phyloP scores from a whole-genome alignment of 345 rosid species.

The Rhodamnia rubescens region DNA sequence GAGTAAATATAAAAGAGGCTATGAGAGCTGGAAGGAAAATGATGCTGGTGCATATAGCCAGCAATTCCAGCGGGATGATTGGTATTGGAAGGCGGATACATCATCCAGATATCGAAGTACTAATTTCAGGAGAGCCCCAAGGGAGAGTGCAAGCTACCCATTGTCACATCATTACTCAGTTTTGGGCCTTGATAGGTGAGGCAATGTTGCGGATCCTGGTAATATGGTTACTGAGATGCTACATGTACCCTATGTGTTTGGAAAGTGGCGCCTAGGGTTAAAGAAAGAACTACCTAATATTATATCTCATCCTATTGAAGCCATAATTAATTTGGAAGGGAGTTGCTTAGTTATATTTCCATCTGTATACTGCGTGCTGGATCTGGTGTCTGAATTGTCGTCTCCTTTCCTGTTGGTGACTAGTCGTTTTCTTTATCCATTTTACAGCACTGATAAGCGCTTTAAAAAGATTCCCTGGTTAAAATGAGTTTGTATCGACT shows the following conservation, averaged over 20 bases:
- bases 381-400: background rate
- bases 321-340: background rate
- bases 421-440: background rate
- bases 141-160: slow-evolving; percentile 41
- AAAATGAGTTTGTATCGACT: background rate
- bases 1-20: slow-evolving; percentile 55
- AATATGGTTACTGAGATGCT: background rate
- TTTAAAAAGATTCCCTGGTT: background rate
- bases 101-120: slow-evolving; percentile 55
- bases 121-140: slow-evolving; percentile 47
- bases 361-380: background rate
- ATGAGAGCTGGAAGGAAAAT: slow-evolving; percentile 77
- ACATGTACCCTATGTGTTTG: background rate
- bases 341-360: background rate
- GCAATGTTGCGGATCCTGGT: background rate
- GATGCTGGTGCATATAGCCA: slow-evolving; percentile 63
- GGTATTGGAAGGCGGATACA: slow-evolving; percentile 88
- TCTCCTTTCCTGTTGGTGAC: background rate
- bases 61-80: slow-evolving; percentile 88
- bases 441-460: background rate
- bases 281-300: background rate
- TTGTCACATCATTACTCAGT: slow-evolving; percentile 86
- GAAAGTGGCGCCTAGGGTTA: background rate
- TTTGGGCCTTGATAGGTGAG: slow-evolving; percentile 88
- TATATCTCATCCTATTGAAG: background rate